These are phyloP conservation scores for Candida parachauliodes DNA, from an alignment of 805 yeast species.

Conservation along the genomic window DNA sequence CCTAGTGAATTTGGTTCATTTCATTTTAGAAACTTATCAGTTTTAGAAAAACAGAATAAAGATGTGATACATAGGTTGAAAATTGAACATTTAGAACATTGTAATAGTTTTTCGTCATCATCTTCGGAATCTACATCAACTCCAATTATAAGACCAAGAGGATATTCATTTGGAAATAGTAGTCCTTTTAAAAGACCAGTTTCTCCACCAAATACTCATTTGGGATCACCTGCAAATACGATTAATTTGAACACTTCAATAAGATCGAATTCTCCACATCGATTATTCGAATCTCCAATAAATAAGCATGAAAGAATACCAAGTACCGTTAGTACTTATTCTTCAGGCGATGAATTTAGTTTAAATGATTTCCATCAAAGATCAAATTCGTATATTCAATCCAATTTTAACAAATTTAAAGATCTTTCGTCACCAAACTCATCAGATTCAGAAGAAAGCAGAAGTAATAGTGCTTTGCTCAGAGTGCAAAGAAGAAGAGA, in stretches of 20 bases:
- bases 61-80: constrained; percentile 86
- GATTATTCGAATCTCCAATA: constrained; percentile 14
- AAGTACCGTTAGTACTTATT: constrained; percentile 27
- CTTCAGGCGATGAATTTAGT: constrained; percentile 28
- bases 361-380: constrained; percentile 5
- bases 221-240: constrained; percentile 4
- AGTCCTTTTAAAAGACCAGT: constrained; percentile 45
- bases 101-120: constrained; percentile 44
- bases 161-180: constrained; percentile 23
- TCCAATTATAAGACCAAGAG: constrained; percentile 33
- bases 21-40: constrained; percentile 82
- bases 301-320: constrained; percentile 30
- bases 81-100: constrained; percentile 71
- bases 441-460: constrained; percentile 64
- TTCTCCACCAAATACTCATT: constrained; percentile 29
- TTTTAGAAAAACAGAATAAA: constrained; percentile 88
- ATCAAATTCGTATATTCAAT: constrained; percentile 8
- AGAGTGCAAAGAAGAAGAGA: constrained; percentile 51
- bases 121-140: constrained; percentile 45
- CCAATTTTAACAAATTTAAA: constrained; percentile 8
- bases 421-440: constrained; percentile 51
- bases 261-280: constrained; percentile 27
- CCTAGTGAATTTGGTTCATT: constrained; percentile 87
- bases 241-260: constrained; percentile 2
- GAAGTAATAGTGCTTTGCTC: constrained; percentile 43